Conservation (phyloP, 345 rosid species). For the Gossypioides kirkii region DNA sequence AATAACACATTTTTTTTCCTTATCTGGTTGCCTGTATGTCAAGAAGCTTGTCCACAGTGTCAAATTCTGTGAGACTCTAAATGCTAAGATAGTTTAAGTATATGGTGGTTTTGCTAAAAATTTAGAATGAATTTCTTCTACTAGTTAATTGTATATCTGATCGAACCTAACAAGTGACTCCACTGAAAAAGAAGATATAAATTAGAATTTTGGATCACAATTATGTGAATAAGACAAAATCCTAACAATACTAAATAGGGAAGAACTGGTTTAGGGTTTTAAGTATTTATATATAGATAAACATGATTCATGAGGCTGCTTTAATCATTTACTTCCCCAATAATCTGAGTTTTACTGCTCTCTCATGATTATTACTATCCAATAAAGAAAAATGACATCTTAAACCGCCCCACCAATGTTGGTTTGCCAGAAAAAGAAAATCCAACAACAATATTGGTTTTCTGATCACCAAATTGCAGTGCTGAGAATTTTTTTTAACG, state of each 20-base stretch:
- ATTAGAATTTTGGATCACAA: not conserved
- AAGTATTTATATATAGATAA: not conserved
- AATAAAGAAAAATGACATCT: not conserved
- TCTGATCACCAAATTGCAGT: not conserved
- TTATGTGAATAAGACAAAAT: not conserved
- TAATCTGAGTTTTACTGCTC: conserved; percentile 3
- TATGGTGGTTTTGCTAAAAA: not conserved
- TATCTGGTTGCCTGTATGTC: not conserved
- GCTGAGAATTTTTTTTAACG: conserved; percentile 4
- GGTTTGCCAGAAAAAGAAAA: conserved; percentile 23
- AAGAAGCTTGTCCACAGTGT: not conserved
- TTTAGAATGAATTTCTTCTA: not conserved
- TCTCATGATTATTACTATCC: not conserved
- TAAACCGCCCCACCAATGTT: conserved; percentile 33
- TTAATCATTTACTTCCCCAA: conserved; percentile 1
- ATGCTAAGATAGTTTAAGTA: not conserved
- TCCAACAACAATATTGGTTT: not conserved
- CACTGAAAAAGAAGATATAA: too few relatives aligned
- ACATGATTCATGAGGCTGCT: not conserved
- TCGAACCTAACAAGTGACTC: too few relatives aligned
- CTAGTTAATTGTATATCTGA: too few relatives aligned
- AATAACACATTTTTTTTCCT: not conserved
- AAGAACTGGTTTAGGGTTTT: too few relatives aligned
- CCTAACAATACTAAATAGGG: too few relatives aligned
- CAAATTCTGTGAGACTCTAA: not conserved